Evolutionary conservation across 2,329 filamentous ascomycete species (phyloP), one percentile per base, ranked within the genome.

Genomic region (Stromatinia cepivora): DNA sequence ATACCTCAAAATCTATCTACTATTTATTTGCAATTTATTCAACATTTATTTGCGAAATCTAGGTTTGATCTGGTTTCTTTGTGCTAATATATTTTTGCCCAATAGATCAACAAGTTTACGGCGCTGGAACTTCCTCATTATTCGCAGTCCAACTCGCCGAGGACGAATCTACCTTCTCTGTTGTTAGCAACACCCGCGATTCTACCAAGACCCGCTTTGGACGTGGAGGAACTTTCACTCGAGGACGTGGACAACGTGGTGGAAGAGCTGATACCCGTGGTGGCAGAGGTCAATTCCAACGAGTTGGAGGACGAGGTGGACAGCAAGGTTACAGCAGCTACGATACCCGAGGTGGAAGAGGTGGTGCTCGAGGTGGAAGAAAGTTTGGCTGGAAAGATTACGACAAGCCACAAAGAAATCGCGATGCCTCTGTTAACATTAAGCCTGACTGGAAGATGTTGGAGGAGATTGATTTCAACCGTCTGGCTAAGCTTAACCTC

Each of bases 341-440:
- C 77, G 88, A 88, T 78, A 86, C 89, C 72, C 89, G 91, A 61
- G 90, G 89, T 46, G 87, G 93, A 69, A 85, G 86, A 71, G 86
- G 89, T 67, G 89, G 90, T 77, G 88, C 89, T 58, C 84, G 91
- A 73, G 89, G 92, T 71, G 92, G 92, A 65, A 90, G 95, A 75
- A 89, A 95, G 76, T 97, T 97, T 78, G 95, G 95, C 79, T 98
- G 95, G 94, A 97, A 95, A 83, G 95, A 99, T 80, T 97, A 93
- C 80, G 95, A 99, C 84, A 98, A 98, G 89, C 95, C 95, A 71
- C 88, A 94, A 81, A 90, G 95, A 78, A 97, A 97, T 82, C 92
- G 95, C 71, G 95, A 99, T 83, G 92, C 94, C 15, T 97, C 93
- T 48, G 92, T 99, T 79, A 94, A 94, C 83, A 93, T 98, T 82